Conservation (phyloP, 2,329 filamentous ascomycete genomes). For the Arthrobotrys iridis region DNA sequence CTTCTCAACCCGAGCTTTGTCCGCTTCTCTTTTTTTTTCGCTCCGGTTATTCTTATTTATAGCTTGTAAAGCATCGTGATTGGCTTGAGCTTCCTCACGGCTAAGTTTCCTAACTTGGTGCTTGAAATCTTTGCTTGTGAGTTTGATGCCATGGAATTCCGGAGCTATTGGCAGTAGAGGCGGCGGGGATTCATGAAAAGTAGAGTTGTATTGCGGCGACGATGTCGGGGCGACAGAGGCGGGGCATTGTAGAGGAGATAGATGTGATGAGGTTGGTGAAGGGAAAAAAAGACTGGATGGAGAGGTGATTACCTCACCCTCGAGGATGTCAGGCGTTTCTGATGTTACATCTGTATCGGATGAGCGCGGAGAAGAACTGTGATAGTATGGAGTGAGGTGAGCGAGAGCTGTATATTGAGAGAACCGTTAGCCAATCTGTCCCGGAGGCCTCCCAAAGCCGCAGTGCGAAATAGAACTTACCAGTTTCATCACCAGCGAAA, state of each 20-base stretch:
- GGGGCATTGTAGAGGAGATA: not conserved
- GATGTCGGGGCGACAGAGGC: no score
- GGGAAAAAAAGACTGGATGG: no score
- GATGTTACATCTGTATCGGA: not conserved
- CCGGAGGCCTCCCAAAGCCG: no score
- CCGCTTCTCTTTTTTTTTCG: not conserved
- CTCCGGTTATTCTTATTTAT: not conserved
- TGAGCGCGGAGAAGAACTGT: not conserved
- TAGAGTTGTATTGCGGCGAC: no score
- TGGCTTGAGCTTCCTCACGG: not conserved
- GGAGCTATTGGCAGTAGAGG: not conserved
- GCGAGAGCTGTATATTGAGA: not conserved
- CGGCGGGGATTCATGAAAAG: no score
- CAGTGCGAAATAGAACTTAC: no score
- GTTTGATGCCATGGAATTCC: not conserved
- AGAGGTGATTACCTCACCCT: not conserved
- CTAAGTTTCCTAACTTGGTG: not conserved
- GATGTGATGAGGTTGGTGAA: not conserved
- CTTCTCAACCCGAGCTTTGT: not conserved
- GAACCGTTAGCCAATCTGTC: not conserved
- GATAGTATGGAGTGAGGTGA: not conserved
- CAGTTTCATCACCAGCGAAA: not conserved
- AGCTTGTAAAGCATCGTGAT: not conserved
- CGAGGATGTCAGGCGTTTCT: not conserved
- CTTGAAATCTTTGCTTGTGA: not conserved